Evolutionary conservation across 495 filamentous ascomycete species (phyloP).

Genomic region (Acidomyces sp.): DNA sequence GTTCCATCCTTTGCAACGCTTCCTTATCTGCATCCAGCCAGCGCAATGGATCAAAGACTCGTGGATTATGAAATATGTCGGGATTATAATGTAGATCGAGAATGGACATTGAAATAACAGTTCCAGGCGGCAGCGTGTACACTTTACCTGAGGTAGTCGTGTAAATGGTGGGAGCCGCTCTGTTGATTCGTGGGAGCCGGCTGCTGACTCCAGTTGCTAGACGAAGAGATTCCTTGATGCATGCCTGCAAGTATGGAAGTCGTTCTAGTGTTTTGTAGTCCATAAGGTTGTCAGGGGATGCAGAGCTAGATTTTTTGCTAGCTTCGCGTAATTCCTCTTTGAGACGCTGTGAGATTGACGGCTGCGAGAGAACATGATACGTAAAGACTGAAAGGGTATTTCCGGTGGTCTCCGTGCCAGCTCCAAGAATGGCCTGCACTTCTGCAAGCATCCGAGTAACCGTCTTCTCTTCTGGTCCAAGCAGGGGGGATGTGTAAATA

Average conservation of each 20-base stretch:
- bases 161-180: conserved; percentile 14
- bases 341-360: conserved; percentile 6
- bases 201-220: conserved; percentile 25
- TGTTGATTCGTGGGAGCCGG: conserved; percentile 23
- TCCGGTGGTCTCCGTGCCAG: conserved; percentile 18
- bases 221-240: conserved; percentile 38
- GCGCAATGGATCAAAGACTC: conserved; percentile 8
- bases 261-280: conserved; percentile 35
- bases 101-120: conserved; percentile 9
- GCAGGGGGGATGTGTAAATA: neutral
- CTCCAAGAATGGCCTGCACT: conserved; percentile 16
- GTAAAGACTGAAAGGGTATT: conserved; percentile 7
- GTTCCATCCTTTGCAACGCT: neutral
- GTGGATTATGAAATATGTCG: conserved; percentile 10
- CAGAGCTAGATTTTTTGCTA: neutral
- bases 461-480: conserved; percentile 11
- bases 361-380: conserved; percentile 20
- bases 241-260: conserved; percentile 38
- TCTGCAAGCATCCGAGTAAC: conserved; percentile 17
- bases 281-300: conserved; percentile 14
- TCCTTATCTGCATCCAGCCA: conserved; percentile 3
- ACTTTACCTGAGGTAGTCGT: conserved; percentile 15
- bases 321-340: conserved; percentile 10
- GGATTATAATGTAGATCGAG: conserved; percentile 9
- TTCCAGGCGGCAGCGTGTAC: conserved; percentile 12